Conservation (phyloP, 352 stramenopile species). For the Globisporangium rhizosaccharum region DNA sequence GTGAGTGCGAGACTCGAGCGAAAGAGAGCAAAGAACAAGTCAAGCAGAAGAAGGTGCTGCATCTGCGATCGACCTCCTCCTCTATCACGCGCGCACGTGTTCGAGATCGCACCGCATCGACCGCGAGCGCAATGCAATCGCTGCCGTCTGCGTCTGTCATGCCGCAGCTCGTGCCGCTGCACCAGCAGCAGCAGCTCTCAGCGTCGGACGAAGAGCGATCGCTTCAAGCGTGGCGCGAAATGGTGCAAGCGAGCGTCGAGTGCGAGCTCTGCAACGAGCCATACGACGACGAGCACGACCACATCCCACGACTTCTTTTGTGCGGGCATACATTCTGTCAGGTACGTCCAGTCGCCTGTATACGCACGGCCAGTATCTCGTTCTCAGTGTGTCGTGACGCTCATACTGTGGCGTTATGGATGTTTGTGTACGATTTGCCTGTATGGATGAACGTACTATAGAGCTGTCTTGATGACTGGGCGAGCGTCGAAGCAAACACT, state of each 20-base stretch:
- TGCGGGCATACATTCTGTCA: conserved; percentile 85
- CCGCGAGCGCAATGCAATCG: conserved; percentile 2
- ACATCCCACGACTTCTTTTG: conserved; percentile 62
- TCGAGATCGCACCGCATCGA: background rate
- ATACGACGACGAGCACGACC: conserved; percentile 65
- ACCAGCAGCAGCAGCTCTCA: conserved; percentile 12
- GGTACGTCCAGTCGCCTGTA: conserved; percentile 20
- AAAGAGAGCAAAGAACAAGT: no score
- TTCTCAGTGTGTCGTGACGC: background rate
- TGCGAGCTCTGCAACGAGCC: conserved; percentile 85
- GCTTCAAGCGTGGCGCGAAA: conserved; percentile 55
- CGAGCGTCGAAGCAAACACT: conserved; percentile 24
- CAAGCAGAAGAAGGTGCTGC: no score
- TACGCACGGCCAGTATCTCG: background rate
- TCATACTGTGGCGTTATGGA: background rate
- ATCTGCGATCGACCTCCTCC: no score
- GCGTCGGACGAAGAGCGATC: conserved; percentile 44
- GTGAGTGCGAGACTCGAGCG: no score
- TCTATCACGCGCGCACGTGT: background rate
- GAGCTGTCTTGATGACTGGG: conserved; percentile 68
- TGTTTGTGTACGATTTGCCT: background rate
- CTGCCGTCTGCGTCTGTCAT: background rate
- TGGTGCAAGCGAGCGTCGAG: conserved; percentile 76
- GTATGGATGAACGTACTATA: conserved; percentile 10
- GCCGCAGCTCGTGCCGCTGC: conserved; percentile 5